Base-by-base conservation (phyloP, 495 filamentous ascomycete species). In the Tuber aestivum region DNA sequence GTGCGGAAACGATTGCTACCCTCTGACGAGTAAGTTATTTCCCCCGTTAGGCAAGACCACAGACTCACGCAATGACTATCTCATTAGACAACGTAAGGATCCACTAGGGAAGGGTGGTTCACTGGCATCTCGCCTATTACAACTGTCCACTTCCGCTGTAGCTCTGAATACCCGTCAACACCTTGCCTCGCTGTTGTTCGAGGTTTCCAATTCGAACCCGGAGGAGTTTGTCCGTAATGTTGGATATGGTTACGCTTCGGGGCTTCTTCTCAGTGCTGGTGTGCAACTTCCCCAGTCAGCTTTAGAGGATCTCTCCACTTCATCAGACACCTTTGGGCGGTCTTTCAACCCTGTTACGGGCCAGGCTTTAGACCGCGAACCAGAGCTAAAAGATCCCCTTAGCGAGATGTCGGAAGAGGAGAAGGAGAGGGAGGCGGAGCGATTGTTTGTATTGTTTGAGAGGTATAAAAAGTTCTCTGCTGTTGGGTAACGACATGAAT, bases 381-480 rank as follows among this genome's bases (percentile, higher is more conserved):
- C 86, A 21, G 72, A 83, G 70, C 69, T 72, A 35, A 84, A 87
- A 14, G 75, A 86, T 16, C 84, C 88, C 6, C 84, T 85, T 14
- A 88, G 88, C 2, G 88, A 90, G 32, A 98, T 99, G 95, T 95
- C 92, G 9, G 86, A 90, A 44, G 95, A 92, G 76, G 94, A 99
- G 87, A 97, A 92, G 84, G 93, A 97, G 82, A 87, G 93, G 69
- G 95, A 99, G 83, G 95, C 95, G 0, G 95, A 99, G 83, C 90
- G 89, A 79, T 85, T 99, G 0, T 97, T 98, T 85, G 93, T 98
- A 21, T 86, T 99, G 23, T 99, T 99, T 84, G 94, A 99, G 84
- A 90, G 94, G 93, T 93, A 85, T 78, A 84, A 81, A 41, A 38
- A 35, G 27, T 12, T 20, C 65, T 56, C 70, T 77, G 44, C 75